Evolutionary conservation across 306 rosid species (phyloP).

Genomic region (Rosa rugosa): DNA sequence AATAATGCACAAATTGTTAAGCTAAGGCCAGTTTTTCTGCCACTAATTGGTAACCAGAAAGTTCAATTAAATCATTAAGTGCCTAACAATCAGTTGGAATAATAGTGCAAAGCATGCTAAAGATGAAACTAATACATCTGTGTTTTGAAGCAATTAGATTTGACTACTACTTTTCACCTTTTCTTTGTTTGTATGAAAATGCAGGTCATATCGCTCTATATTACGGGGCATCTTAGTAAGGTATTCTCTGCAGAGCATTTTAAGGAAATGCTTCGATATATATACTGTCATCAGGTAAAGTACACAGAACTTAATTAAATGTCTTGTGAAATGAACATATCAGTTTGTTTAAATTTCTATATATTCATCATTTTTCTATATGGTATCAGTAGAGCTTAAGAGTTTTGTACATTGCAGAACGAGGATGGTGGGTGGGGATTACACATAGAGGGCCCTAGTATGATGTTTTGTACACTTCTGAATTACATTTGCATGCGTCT

Average conservation of each 20-base stretch:
- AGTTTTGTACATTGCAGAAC: background rate
- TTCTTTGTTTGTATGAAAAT: background rate
- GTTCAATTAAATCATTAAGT: no score
- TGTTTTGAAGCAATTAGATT: background rate
- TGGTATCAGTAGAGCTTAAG: background rate
- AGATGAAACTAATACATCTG: background rate
- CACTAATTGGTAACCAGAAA: no score
- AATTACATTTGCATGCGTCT: constrained; percentile 66
- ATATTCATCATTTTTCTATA: background rate
- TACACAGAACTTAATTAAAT: background rate
- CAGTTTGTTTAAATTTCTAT: background rate
- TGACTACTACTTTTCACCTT: background rate
- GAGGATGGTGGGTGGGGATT: constrained; percentile 92
- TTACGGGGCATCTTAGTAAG: constrained; percentile 48
- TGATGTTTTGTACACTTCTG: constrained; percentile 62
- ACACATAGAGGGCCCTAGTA: constrained; percentile 73
- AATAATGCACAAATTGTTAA: no score
- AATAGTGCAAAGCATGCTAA: background rate
- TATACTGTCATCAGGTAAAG: constrained; percentile 62
- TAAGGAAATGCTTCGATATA: constrained; percentile 59
- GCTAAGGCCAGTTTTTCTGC: no score
- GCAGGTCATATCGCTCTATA: constrained; percentile 67
- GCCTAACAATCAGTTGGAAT: no score
- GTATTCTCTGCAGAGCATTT: constrained; percentile 44
- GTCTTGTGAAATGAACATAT: background rate